phyloP scores from a whole-genome alignment of 768 basidiomycete species.

The Rhodosporidiobolus odoratus region DNA sequence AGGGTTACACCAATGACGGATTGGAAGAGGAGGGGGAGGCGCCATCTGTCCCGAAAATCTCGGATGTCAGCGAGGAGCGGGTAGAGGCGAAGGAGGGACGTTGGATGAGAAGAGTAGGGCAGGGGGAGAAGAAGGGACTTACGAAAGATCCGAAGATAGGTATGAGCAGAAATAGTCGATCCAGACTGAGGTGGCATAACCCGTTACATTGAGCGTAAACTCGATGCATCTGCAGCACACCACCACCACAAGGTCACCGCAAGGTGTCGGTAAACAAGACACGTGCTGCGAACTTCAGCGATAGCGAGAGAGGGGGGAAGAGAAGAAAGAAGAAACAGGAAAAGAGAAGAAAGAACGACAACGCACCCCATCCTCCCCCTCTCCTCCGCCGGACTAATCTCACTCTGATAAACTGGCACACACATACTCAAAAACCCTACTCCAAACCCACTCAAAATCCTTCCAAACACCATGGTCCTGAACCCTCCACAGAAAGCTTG shows the following conservation, averaged over 20 bases:
- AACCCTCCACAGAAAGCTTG: conserved; percentile 78
- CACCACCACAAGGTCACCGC: not conserved
- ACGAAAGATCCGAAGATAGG: conserved; percentile 73
- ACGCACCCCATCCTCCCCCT: conserved; percentile 87
- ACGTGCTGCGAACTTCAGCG: too few species aligned
- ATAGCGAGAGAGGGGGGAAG: not conserved
- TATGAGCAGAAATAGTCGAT: conserved; percentile 89
- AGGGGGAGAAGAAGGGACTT: too few species aligned
- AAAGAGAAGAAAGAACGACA: conserved; percentile 49
- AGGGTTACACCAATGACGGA: conserved; percentile 78
- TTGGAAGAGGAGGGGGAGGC: conserved; percentile 81
- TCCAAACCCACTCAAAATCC: conserved; percentile 78
- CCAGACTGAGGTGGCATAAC: conserved; percentile 79
- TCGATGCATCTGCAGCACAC: not conserved
- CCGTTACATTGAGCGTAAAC: conserved; percentile 71
- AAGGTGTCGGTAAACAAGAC: too few species aligned
- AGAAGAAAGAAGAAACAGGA: not conserved
- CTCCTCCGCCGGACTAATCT: conserved; percentile 86
- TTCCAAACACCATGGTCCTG: conserved; percentile 71
- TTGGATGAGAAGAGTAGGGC: too few species aligned
- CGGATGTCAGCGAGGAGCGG: too few species aligned
- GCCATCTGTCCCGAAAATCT: too few species aligned
- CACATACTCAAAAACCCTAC: conserved; percentile 90
- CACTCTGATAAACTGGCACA: conserved; percentile 81
- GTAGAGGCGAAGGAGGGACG: too few species aligned